These are phyloP conservation scores for Leccinum rimulosum DNA, from an alignment of 768 basidiomycete species.

Conservation along the genomic window DNA sequence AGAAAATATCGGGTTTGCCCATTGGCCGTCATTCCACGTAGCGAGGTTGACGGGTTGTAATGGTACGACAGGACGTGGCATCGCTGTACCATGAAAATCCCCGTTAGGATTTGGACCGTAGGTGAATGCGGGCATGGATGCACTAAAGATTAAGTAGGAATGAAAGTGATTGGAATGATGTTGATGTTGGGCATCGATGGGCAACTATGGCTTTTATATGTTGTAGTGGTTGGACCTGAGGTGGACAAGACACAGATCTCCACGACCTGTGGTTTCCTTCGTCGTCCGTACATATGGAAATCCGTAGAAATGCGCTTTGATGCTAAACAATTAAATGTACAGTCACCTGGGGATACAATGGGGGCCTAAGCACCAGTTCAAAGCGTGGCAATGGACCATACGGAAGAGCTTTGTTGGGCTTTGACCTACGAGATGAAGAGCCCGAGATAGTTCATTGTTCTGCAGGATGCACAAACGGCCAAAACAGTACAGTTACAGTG, in stretches of 20 bases:
- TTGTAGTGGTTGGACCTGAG: background rate
- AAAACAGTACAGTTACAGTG: background rate
- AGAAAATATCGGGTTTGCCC: conserved; percentile 13
- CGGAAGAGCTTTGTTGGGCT: conserved; percentile 1
- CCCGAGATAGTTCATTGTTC: no score
- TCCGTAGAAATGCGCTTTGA: conserved; percentile 7
- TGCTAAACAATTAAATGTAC: conserved; percentile 9
- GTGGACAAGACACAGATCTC: conserved; percentile 12
- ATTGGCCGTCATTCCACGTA: conserved; percentile 26
- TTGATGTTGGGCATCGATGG: background rate
- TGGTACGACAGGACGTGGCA: background rate
- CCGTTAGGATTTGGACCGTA: background rate
- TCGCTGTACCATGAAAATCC: background rate
- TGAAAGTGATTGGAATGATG: background rate
- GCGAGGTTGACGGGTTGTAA: conserved; percentile 24
- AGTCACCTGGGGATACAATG: conserved; percentile 5
- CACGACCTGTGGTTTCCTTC: conserved; percentile 13
- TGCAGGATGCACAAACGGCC: background rate
- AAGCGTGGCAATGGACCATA: background rate
- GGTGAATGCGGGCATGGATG: conserved; percentile 5
- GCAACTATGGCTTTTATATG: conserved; percentile 7
- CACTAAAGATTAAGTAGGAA: background rate
- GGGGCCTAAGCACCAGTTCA: background rate
- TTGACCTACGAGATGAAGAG: background rate
- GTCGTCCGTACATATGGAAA: conserved; percentile 12